These are phyloP conservation scores for Pseudogymnoascus sp. DNA, from an alignment of 2,329 filamentous ascomycete species.

Conservation along the genomic window DNA sequence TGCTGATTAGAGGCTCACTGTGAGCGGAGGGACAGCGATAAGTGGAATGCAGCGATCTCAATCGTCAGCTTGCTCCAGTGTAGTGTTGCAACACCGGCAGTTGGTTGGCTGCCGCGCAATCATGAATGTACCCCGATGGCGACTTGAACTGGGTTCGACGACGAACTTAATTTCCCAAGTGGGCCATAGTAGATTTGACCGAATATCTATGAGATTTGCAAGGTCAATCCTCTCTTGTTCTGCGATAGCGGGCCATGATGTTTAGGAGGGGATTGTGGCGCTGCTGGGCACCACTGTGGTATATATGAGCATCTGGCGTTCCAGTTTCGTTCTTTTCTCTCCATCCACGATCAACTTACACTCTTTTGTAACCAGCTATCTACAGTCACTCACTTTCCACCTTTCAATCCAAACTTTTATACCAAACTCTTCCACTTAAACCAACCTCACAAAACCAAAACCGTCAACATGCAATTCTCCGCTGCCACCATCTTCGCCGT, in stretches of 20 bases:
- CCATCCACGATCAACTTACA: conserved; percentile 25
- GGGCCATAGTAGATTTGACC: conserved; percentile 3
- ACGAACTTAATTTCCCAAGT: conserved; percentile 10
- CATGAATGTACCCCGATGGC: not conserved
- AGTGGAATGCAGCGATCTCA: not conserved
- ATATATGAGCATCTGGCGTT: conserved; percentile 4
- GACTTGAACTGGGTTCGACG: conserved; percentile 12
- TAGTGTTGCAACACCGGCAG: not conserved
- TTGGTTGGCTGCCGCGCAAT: not conserved
- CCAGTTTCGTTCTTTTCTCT: conserved; percentile 13
- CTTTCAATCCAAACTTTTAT: conserved; percentile 11
- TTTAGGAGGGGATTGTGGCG: conserved; percentile 6
- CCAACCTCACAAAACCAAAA: conserved; percentile 17
- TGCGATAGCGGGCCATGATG: not conserved
- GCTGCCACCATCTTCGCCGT: conserved; percentile 22
- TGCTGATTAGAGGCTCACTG: not conserved
- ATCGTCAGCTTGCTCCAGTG: not conserved
- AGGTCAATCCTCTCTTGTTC: not conserved
- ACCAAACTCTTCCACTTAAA: conserved; percentile 11
- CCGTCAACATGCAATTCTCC: conserved; percentile 30
- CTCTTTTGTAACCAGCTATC: conserved; percentile 21
- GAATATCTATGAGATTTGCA: conserved; percentile 1
- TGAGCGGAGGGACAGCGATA: not conserved
- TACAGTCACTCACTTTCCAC: conserved; percentile 14
- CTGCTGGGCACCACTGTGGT: conserved; percentile 6